phyloP scores from a whole-genome alignment of 345 rosid species.

The Odontarrhena argentea region DNA sequence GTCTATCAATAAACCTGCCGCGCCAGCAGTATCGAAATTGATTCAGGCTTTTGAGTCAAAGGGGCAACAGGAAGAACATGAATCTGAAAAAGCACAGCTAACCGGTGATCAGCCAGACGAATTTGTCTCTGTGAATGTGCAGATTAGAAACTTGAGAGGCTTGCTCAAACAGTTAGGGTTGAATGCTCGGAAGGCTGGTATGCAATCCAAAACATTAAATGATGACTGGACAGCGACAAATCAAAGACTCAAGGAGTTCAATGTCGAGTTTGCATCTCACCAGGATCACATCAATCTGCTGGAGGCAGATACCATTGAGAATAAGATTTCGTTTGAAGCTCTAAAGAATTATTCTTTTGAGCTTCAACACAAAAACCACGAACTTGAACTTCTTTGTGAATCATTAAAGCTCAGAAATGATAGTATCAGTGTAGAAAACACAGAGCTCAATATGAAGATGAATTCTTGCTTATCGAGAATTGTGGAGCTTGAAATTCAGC shows the following conservation, averaged over 20 bases:
- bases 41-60: slow-evolving; percentile 85
- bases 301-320: slow-evolving; percentile 63
- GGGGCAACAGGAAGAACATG: slow-evolving; percentile 56
- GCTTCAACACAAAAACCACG: slow-evolving; percentile 47
- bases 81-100: slow-evolving; percentile 44
- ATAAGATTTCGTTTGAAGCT: slow-evolving; percentile 62
- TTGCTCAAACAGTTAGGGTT: slow-evolving; percentile 55
- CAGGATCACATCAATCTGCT: slow-evolving; percentile 50
- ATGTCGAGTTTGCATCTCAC: slow-evolving; percentile 51
- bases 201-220: slow-evolving; percentile 46
- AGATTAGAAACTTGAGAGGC: slow-evolving; percentile 53
- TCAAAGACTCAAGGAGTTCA: slow-evolving; percentile 48
- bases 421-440: slow-evolving; percentile 53
- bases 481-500: slow-evolving; percentile 58
- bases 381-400: slow-evolving; percentile 56
- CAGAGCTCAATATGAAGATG: slow-evolving; percentile 52
- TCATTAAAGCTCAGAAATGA: slow-evolving; percentile 47
- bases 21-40: slow-evolving; percentile 67
- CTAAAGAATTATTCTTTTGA: slow-evolving; percentile 50
- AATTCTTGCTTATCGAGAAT: slow-evolving; percentile 45
- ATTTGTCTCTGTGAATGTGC: slow-evolving; percentile 51
- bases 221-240: slow-evolving; percentile 45
- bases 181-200: slow-evolving; percentile 53
- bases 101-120: slow-evolving; percentile 43
- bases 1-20: slow-evolving; percentile 47